Percentiles rank a stretch among this genome's conserved stretches.
These are phyloP conservation scores for Schwanniomyces vanrijiae DNA, from an alignment of 805 yeast species.

Conservation along the genomic window DNA sequence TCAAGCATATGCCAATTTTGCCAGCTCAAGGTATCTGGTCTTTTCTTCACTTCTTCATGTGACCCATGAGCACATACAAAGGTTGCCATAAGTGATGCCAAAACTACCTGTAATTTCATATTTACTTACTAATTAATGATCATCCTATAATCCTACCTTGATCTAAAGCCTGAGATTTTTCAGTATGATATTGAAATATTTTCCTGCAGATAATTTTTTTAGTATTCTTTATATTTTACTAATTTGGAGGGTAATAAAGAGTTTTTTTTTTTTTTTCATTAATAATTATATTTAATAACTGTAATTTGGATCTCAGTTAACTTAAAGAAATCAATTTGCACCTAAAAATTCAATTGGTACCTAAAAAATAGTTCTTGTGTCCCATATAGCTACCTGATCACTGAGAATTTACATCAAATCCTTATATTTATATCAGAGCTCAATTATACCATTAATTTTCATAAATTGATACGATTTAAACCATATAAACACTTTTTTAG, in stretches of 20 bases:
- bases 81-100: not conserved
- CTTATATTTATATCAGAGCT: too few relatives aligned
- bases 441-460: too few relatives aligned
- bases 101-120: not conserved
- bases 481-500: too few relatives aligned
- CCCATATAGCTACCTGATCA: too few relatives aligned
- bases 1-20: slow-evolving; percentile 87
- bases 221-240: not conserved
- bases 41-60: slow-evolving; percentile 7
- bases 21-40: slow-evolving; percentile 63
- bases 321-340: too few relatives aligned
- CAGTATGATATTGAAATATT: not conserved
- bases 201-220: not conserved
- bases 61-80: slow-evolving; percentile 6
- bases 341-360: too few relatives aligned
- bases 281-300: too few relatives aligned
- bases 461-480: too few relatives aligned
- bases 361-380: too few relatives aligned
- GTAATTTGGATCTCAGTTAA: too few relatives aligned
- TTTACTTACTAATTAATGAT: not conserved
- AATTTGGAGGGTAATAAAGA: not conserved
- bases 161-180: not conserved
- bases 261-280: too few relatives aligned
- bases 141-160: not conserved
- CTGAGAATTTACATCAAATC: too few relatives aligned